Evolutionary conservation across 2,329 filamentous ascomycete species (phyloP), one percentile per base, ranked within the genome.

Genomic region (Colletotrichum kahawae): DNA sequence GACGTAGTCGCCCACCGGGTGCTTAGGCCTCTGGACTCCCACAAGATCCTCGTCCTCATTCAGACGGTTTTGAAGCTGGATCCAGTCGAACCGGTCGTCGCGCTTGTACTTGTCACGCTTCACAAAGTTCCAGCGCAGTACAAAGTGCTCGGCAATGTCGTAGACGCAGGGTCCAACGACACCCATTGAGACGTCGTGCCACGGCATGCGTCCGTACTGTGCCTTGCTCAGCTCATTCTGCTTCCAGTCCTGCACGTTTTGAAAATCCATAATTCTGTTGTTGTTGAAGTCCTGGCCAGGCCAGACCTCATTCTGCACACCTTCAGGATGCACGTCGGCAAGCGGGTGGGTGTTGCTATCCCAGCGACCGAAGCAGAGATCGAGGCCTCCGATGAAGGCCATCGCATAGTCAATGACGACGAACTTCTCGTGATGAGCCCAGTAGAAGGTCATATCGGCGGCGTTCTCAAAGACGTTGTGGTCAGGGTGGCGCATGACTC

Each of bases 241-340:
- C 83, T 97, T 95, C 96, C 96, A 98, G 81, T 98, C 93, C 34
- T 94, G 84, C 2, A 98, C 97, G 36, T 93, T 94, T 79, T 98
- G 90, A 82, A 98, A 99, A 81, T 99, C 97, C 93, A 98, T 94
- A 79, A 98, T 93, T 48, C 96, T 92, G 83, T 98, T 98, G 84
- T 98, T 98, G 84, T 98, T 98, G 88, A 97, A 98, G 80, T 99
- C 97, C 82, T 99, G 97, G 1, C 97, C 97, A 0, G 97, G 96
- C 89, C 95, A 99, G 24, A 98, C 89, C 83, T 98, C 96, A 70
- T 96, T 92, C 16, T 91, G 88, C 21, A 98, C 91, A 24, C 94
- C 95, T 57, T 93, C 92, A 0, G 96, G 96, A 82, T 98, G 96
- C 1, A 96, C 92, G 82, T 98, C 97, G 1, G 96, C 90, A 16